These are phyloP conservation scores for Chytridium lagenaria DNA, from an alignment of 371 early-diverging fungal species.

Conservation along the genomic window DNA sequence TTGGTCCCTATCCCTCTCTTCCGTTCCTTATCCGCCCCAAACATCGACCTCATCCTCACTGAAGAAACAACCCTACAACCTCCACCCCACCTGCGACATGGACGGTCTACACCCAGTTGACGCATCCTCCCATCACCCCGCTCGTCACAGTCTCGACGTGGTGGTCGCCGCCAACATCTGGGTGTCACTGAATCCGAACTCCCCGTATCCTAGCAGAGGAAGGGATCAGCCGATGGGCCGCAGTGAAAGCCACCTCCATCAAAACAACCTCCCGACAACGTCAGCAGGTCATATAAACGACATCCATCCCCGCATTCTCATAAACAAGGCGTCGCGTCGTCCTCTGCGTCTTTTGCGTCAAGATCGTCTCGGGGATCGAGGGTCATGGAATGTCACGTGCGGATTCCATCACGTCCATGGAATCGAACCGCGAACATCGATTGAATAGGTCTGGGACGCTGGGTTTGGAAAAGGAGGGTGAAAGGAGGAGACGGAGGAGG, in stretches of 20 bases:
- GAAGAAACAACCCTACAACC: neutral
- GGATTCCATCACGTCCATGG: too few relatives aligned
- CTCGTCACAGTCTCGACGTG: constrained; percentile 5
- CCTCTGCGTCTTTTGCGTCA: too few relatives aligned
- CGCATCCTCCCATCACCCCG: neutral
- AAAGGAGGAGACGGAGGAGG: too few relatives aligned
- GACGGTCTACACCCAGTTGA: neutral
- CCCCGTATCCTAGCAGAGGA: neutral
- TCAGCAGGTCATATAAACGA: too few relatives aligned
- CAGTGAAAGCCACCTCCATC: constrained; percentile 9
- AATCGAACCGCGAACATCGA: too few relatives aligned
- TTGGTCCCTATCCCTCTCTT: constrained; percentile 9
- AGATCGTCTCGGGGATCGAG: too few relatives aligned
- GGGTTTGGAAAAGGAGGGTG: too few relatives aligned
- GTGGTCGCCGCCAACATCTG: constrained; percentile 9
- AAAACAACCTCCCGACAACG: neutral
- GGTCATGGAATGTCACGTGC: too few relatives aligned
- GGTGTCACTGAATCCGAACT: constrained; percentile 9
- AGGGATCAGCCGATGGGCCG: constrained; percentile 25
- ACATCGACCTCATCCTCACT: neutral
- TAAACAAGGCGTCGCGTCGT: too few relatives aligned
- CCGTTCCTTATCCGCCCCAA: constrained; percentile 1
- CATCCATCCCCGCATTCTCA: too few relatives aligned
- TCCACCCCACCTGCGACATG: neutral
- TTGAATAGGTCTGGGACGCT: too few relatives aligned